Percentiles rank a stretch among this genome's conserved stretches.
These are phyloP conservation scores for Fusarium verrucosum DNA, from an alignment of 2,329 filamentous ascomycete genomes.

Conservation along the genomic window DNA sequence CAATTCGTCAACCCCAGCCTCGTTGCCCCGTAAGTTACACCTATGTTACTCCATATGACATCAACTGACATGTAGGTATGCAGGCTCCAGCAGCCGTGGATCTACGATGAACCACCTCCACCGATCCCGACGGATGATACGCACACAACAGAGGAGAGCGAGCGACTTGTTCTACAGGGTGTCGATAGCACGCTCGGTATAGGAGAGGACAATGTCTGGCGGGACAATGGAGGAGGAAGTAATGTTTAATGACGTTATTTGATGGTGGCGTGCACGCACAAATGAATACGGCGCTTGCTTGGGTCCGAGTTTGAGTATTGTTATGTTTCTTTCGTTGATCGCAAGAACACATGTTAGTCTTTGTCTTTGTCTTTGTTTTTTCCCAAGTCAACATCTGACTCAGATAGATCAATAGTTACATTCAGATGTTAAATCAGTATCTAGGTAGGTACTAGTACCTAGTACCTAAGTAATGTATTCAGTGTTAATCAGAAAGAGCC, in stretches of 20 bases:
- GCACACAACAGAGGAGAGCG: slow-evolving; percentile 41
- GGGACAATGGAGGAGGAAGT: slow-evolving; percentile 38
- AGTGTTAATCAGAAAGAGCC: neutral
- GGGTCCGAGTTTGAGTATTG: slow-evolving; percentile 6
- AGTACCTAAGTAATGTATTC: no score
- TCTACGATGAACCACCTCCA: slow-evolving; percentile 66
- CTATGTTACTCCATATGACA: neutral
- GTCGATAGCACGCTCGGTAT: slow-evolving; percentile 52
- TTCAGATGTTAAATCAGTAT: neutral
- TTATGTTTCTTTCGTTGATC: neutral
- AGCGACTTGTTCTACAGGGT: slow-evolving; percentile 46
- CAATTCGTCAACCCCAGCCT: slow-evolving; percentile 82
- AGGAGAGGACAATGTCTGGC: slow-evolving; percentile 54
- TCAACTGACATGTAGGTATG: slow-evolving; percentile 21
- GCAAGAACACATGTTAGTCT: neutral
- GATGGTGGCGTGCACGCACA: neutral
- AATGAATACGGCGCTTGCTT: slow-evolving; percentile 21
- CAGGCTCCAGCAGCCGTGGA: slow-evolving; percentile 76
- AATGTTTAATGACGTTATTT: slow-evolving; percentile 36
- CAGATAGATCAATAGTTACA: neutral
- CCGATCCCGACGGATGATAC: slow-evolving; percentile 40
- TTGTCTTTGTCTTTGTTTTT: no score
- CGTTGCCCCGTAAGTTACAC: slow-evolving; percentile 66
- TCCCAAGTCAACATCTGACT: neutral
- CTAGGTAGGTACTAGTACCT: neutral